Conservation (phyloP, 768 basidiomycete genomes). For the Kwoniella botswanensis region DNA sequence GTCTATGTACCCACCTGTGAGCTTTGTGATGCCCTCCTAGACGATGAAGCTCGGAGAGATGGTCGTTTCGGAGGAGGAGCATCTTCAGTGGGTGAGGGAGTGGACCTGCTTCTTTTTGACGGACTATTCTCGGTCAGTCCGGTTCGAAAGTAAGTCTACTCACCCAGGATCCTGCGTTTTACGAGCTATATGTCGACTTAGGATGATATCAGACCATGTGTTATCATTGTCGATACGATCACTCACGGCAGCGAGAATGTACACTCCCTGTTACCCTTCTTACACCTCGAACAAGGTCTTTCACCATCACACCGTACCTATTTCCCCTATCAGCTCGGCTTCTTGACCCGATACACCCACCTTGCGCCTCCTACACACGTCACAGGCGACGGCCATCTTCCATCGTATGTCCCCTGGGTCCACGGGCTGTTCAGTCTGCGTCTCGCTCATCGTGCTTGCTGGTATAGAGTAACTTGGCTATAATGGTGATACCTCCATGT, state of each 20-base stretch:
- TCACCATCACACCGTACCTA: slow-evolving; percentile 22
- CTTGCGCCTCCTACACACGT: slow-evolving; percentile 16
- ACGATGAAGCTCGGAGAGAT: background rate
- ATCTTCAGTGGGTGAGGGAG: slow-evolving; percentile 2
- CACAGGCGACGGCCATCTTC: slow-evolving; percentile 24
- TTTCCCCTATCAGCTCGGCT: background rate
- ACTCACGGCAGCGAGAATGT: slow-evolving; percentile 23
- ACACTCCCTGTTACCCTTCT: slow-evolving; percentile 16
- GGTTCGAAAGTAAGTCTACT: background rate
- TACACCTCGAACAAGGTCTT: slow-evolving; percentile 19
- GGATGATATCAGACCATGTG: background rate
- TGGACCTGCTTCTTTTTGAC: slow-evolving; percentile 12
- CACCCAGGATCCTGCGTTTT: slow-evolving; percentile 13
- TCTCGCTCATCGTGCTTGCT: slow-evolving; percentile 1
- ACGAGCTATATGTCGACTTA: slow-evolving; percentile 11
- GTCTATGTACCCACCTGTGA: slow-evolving; percentile 3
- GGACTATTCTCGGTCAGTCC: slow-evolving; percentile 1
- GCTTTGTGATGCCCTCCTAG: background rate
- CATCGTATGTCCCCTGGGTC: slow-evolving; percentile 20
- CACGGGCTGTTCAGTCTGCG: background rate
- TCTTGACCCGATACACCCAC: background rate
- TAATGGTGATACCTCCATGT: background rate
- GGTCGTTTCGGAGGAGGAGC: slow-evolving; percentile 4
- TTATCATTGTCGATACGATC: background rate
- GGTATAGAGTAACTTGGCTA: background rate